phyloP scores from a whole-genome alignment of 1,284 basidiomycete genomes.

The Apiotrichum domesticum region DNA sequence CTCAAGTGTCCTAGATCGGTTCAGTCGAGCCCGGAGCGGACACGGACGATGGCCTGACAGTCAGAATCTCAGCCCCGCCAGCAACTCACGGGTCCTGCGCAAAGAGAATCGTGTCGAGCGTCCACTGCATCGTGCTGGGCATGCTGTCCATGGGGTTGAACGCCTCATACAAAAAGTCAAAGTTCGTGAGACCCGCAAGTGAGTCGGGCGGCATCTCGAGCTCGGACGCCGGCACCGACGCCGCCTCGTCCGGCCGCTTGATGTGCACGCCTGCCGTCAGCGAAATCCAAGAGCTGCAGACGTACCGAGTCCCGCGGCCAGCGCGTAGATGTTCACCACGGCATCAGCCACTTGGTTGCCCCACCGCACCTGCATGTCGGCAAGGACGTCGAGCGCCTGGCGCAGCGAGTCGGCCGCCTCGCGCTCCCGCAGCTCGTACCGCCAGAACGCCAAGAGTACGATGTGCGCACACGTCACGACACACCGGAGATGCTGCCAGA shows the following conservation, averaged over 20 bases:
- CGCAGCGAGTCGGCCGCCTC: constrained; percentile 14
- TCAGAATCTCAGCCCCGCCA: no score
- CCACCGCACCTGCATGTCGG: constrained; percentile 12
- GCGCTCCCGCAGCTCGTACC: constrained; percentile 13
- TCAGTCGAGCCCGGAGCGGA: no score
- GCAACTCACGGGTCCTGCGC: background rate
- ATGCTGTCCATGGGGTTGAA: no score
- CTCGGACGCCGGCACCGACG: background rate
- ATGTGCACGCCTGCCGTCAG: background rate
- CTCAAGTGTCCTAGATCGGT: no score
- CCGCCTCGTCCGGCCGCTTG: background rate
- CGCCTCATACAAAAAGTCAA: background rate
- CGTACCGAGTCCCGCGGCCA: background rate
- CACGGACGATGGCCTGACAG: no score
- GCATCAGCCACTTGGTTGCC: constrained; percentile 2
- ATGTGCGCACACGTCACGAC: constrained; percentile 18
- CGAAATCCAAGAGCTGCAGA: background rate
- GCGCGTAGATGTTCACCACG: constrained; percentile 5
- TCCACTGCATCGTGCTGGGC: background rate
- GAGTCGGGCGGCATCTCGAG: background rate
- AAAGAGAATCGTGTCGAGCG: background rate
- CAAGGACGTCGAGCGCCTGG: constrained; percentile 8
- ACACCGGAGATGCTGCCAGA: constrained; percentile 16
- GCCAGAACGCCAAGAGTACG: constrained; percentile 13
- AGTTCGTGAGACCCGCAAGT: background rate